phyloP scores from a whole-genome alignment of 2,329 filamentous ascomycete genomes.

The Fusarium liriodendri region DNA sequence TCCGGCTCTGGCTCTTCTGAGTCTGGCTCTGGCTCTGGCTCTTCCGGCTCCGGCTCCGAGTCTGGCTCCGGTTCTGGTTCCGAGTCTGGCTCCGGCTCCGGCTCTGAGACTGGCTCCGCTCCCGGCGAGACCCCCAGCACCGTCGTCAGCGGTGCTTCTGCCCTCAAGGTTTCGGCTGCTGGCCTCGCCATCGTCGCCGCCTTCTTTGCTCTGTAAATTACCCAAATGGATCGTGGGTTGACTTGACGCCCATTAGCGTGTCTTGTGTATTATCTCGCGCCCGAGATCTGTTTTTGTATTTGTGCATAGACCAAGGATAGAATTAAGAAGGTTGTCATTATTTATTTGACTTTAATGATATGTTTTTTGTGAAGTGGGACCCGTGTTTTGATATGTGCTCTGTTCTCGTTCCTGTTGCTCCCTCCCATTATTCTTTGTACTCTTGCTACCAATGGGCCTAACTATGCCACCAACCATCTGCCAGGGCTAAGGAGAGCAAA shows the following conservation, averaged over 20 bases:
- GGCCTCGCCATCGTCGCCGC: constrained; percentile 35
- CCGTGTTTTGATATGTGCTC: neutral
- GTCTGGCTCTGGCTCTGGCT: constrained; percentile 9
- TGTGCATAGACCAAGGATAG: constrained; percentile 45
- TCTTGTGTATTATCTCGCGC: constrained; percentile 39
- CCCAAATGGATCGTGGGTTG: constrained; percentile 39
- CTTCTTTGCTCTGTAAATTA: constrained; percentile 40
- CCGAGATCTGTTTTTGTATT: constrained; percentile 46
- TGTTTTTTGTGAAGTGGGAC: neutral
- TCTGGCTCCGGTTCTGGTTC: constrained; percentile 15
- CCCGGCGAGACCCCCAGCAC: constrained; percentile 33
- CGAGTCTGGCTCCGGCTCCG: constrained; percentile 16
- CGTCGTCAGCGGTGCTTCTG: constrained; percentile 27
- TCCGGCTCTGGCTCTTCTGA: constrained; percentile 23
- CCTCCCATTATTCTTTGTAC: neutral
- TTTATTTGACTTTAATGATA: constrained; percentile 12
- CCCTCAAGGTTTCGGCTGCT: constrained; percentile 31
- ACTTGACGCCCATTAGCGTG: constrained; percentile 39
- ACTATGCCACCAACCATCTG: no score
- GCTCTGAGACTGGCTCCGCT: constrained; percentile 3
- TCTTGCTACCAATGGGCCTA: no score
- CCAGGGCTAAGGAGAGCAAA: neutral
- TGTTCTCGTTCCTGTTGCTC: neutral
- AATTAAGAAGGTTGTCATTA: constrained; percentile 36
- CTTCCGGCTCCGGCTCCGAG: constrained; percentile 23